A percentile compares a stretch with the other conserved stretches of the same genome.
Conservation (phyloP, 2,329 filamentous ascomycete genomes). For the Cladosporium sp. region DNA sequence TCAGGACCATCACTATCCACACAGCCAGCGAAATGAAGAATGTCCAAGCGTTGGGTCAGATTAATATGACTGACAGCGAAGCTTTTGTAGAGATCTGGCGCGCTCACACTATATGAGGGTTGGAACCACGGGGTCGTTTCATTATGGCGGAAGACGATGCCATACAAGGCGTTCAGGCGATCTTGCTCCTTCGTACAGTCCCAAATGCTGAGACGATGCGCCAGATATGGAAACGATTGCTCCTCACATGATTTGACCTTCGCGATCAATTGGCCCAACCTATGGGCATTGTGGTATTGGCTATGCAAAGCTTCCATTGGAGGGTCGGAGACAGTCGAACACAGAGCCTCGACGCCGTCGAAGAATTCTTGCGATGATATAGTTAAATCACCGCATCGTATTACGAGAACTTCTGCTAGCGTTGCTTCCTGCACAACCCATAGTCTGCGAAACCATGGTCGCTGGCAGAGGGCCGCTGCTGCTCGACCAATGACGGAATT, state of each 20-base stretch:
- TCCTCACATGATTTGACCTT: background rate
- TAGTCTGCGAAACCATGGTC: background rate
- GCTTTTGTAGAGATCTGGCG: background rate
- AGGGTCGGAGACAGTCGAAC: background rate
- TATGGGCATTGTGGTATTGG: background rate
- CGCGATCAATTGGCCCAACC: background rate
- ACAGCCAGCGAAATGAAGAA: conserved; percentile 1
- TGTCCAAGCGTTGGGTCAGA: background rate
- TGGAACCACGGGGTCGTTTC: background rate
- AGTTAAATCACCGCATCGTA: background rate
- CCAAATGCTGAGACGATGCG: background rate
- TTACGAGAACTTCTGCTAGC: background rate
- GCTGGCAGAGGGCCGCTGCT: background rate
- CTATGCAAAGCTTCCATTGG: background rate
- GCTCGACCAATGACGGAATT: background rate
- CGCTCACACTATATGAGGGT: background rate
- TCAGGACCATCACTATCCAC: background rate
- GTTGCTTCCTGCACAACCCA: background rate
- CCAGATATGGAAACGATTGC: background rate
- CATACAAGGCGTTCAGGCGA: background rate
- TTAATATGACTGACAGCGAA: background rate
- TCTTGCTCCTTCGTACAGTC: background rate
- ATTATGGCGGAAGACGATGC: background rate
- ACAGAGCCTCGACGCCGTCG: background rate
- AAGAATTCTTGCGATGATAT: background rate